Evolutionary conservation across 2,329 filamentous ascomycete genomes (phyloP).

Genomic region (Alternaria gansuensis): DNA sequence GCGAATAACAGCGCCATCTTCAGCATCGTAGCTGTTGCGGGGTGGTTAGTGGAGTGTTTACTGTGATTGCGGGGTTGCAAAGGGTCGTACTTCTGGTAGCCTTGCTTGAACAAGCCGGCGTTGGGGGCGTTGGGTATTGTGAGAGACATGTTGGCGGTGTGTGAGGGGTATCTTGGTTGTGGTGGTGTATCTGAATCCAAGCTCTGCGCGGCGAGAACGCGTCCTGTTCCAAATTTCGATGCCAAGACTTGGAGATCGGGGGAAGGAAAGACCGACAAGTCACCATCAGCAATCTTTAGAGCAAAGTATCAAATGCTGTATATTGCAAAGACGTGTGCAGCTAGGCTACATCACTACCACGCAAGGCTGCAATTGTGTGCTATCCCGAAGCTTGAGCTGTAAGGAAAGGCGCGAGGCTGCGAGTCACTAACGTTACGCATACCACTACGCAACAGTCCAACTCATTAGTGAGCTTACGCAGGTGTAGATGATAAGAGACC

Average conservation of each 20-base stretch:
- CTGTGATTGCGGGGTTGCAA: constrained; percentile 28
- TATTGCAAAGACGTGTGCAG: background rate
- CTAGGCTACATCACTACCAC: background rate
- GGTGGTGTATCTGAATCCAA: constrained; percentile 33
- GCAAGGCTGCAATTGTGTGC: background rate
- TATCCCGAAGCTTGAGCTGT: background rate
- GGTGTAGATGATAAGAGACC: no score
- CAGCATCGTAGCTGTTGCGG: constrained; percentile 84
- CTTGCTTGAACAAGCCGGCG: constrained; percentile 90
- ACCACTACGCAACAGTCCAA: background rate
- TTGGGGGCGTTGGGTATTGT: constrained; percentile 95
- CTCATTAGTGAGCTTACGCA: background rate
- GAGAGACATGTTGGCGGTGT: constrained; percentile 77
- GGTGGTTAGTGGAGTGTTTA: constrained; percentile 46
- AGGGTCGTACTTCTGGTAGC: constrained; percentile 85
- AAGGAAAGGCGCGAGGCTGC: background rate
- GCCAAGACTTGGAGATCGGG: constrained; percentile 28
- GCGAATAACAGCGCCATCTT: constrained; percentile 97
- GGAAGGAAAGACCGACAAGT: constrained; percentile 20
- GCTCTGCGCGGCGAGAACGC: constrained; percentile 38
- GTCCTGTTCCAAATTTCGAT: constrained; percentile 35
- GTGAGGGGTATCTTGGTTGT: constrained; percentile 44
- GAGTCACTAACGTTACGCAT: background rate
- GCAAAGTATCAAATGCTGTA: background rate
- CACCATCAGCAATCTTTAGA: constrained; percentile 1